Percentiles rank a stretch among this genome's conserved stretches.
Conservation (phyloP, 495 filamentous ascomycete species). For the Penicillium flavigenum region DNA sequence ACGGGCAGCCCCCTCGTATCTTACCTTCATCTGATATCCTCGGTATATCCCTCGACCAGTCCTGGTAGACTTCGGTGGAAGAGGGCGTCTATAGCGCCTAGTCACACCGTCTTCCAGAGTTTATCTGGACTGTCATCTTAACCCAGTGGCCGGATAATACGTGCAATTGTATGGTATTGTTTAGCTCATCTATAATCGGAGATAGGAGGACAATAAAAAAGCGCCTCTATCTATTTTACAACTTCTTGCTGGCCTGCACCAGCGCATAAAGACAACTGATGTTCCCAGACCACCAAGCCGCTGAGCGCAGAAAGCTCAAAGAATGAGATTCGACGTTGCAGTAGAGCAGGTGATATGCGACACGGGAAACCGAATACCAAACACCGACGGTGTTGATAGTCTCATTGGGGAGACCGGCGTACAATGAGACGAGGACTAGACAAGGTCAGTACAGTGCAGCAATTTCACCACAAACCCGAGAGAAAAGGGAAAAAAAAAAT, state of each 20-base stretch:
- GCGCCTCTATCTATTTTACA: slow-evolving; percentile 10
- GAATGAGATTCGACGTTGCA: slow-evolving; percentile 34
- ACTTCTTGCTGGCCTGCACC: slow-evolving; percentile 29
- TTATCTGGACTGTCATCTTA: too few species aligned
- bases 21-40: too few species aligned
- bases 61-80: too few species aligned
- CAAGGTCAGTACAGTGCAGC: slow-evolving; percentile 12
- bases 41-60: too few species aligned
- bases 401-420: slow-evolving; percentile 37
- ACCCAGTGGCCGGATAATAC: too few species aligned
- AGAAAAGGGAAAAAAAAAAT: too few species aligned
- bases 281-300: slow-evolving; percentile 51
- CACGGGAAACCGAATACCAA: slow-evolving; percentile 45
- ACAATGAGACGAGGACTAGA: slow-evolving; percentile 30
- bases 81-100: too few species aligned
- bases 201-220: background rate
- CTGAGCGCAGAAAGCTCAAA: slow-evolving; percentile 41
- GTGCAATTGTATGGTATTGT: too few species aligned
- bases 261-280: slow-evolving; percentile 38
- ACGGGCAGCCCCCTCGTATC: too few species aligned
- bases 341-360: slow-evolving; percentile 43
- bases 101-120: too few species aligned
- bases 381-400: slow-evolving; percentile 44
- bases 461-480: background rate
- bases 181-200: background rate